A percentile compares a stretch with the other conserved stretches of the same genome.
These are phyloP conservation scores for Neofusicoccum sp. DNA, from an alignment of 2,329 filamentous ascomycete genomes.

Conservation along the genomic window DNA sequence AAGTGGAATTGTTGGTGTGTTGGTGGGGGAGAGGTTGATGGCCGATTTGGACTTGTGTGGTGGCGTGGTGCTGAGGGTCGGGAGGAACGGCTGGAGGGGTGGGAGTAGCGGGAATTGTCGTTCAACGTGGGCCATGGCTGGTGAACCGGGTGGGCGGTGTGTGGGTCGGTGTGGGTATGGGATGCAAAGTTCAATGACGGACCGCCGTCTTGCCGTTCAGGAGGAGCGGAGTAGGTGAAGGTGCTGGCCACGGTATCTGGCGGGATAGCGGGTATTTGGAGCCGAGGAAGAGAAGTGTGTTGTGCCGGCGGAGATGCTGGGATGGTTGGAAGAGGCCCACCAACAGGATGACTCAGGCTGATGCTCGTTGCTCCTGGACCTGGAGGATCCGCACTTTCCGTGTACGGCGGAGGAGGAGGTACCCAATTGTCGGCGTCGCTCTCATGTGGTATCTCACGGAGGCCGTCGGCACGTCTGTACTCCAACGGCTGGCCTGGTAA, in stretches of 20 bases:
- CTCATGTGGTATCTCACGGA: slow-evolving; percentile 76
- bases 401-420: slow-evolving; percentile 80
- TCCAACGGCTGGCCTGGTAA: slow-evolving; percentile 59
- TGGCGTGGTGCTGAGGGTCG: not conserved
- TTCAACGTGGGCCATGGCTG: not conserved
- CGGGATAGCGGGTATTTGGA: slow-evolving; percentile 7
- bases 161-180: not conserved
- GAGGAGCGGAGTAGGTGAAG: slow-evolving; percentile 6
- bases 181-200: not conserved
- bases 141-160: not conserved
- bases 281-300: slow-evolving; percentile 14
- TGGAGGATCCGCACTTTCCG: slow-evolving; percentile 56
- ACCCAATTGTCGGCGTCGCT: slow-evolving; percentile 90
- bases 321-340: not conserved
- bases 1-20: not conserved
- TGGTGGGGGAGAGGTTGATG: slow-evolving; percentile 10
- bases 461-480: slow-evolving; percentile 70
- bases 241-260: not conserved
- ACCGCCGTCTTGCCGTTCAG: not conserved
- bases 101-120: not conserved
- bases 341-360: slow-evolving; percentile 31
- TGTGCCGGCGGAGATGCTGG: slow-evolving; percentile 19
- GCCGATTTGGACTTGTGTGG: slow-evolving; percentile 13
- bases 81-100: not conserved
- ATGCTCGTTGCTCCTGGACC: slow-evolving; percentile 36